These are phyloP conservation scores for Mucor lusitanicus DNA, from an alignment of 371 early-diverging fungal species.

Conservation along the genomic window DNA sequence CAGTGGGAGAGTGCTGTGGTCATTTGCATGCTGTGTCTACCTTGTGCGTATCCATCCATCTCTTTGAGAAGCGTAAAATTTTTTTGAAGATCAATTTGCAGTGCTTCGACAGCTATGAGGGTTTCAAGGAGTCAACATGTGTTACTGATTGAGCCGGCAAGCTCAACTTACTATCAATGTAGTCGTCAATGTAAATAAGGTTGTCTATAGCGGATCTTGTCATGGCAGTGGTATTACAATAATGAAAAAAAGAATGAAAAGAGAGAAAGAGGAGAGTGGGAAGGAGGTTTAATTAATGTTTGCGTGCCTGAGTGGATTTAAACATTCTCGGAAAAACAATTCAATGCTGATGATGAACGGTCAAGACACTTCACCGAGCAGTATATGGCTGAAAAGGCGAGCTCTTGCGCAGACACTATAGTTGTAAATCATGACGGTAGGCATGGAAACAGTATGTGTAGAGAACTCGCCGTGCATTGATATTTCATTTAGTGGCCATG, in stretches of 20 bases:
- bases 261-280: not conserved
- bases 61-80: conserved; percentile 89
- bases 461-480: not conserved
- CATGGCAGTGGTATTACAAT: conserved; percentile 3
- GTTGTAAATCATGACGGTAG: too few species aligned
- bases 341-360: not conserved
- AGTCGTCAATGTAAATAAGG: conserved; percentile 81
- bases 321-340: not conserved
- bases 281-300: not conserved
- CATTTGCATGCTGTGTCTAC: conserved; percentile 30
- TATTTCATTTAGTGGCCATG: not conserved
- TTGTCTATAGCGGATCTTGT: conserved; percentile 33
- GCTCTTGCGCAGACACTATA: too few species aligned
- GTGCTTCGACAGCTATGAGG: conserved; percentile 75
- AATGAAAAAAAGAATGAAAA: not conserved
- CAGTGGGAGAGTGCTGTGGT: not conserved
- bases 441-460: too few species aligned
- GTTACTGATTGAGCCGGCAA: not conserved
- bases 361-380: not conserved
- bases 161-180: conserved; percentile 75
- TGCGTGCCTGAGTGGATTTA: not conserved
- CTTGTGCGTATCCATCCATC: conserved; percentile 83
- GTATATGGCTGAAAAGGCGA: not conserved
- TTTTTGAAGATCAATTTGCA: conserved; percentile 86
- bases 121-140: not conserved